Conservation (phyloP, 441 rosid species). For the Metrosideros polymorpha region DNA sequence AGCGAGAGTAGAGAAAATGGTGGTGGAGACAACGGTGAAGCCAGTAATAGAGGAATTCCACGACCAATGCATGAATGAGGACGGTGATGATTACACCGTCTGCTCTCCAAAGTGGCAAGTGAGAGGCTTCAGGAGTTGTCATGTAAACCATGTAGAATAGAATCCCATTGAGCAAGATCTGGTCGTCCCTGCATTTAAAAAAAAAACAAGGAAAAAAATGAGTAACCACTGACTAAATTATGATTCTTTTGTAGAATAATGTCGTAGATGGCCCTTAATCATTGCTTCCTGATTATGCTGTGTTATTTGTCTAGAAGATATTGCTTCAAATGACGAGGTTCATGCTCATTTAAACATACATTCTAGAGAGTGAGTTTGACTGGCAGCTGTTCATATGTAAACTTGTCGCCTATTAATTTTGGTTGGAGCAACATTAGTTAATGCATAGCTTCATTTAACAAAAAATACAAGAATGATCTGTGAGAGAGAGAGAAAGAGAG, state of each 20-base stretch:
- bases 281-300: background rate
- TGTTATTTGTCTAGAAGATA: too few species aligned
- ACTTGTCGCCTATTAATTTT: background rate
- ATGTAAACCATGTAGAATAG: slow-evolving; percentile 10
- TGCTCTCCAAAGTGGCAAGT: slow-evolving; percentile 16
- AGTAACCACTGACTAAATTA: background rate
- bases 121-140: slow-evolving; percentile 1
- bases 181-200: slow-evolving; percentile 20
- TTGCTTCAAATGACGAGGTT: too few species aligned
- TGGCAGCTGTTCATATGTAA: background rate
- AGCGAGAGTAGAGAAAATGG: slow-evolving; percentile 27
- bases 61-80: slow-evolving; percentile 20
- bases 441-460: background rate
- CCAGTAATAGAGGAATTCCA: slow-evolving; percentile 31
- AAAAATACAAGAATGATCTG: background rate
- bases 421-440: background rate
- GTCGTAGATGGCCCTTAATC: background rate
- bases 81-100: slow-evolving; percentile 20
- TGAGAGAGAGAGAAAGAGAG: background rate
- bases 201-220: background rate
- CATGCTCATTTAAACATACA: background rate
- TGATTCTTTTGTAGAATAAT: background rate
- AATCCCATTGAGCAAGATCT: slow-evolving; percentile 18
- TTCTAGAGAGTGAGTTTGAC: background rate
- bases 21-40: slow-evolving; percentile 31